A percentile compares a stretch with the other conserved stretches of the same genome.
phyloP scores from a whole-genome alignment of 108 stramenopile species.

The Nitzschia sp. region DNA sequence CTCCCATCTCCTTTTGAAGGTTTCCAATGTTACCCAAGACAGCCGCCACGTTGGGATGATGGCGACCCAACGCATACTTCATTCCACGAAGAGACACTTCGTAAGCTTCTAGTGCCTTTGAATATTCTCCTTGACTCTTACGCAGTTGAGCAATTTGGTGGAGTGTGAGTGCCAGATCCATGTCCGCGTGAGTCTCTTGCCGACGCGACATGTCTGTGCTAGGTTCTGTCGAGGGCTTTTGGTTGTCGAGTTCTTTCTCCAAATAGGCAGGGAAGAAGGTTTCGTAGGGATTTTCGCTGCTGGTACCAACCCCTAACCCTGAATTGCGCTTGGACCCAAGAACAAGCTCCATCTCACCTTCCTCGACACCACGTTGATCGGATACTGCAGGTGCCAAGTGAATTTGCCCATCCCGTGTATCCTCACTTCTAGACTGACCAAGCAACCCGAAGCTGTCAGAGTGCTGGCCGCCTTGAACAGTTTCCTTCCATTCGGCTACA shows the following conservation, averaged over 20 bases:
- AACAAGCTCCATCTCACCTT: constrained; percentile 65
- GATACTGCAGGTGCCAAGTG: constrained; percentile 4
- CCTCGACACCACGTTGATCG: constrained; percentile 22
- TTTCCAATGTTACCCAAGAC: constrained; percentile 86
- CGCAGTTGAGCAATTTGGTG: constrained; percentile 82
- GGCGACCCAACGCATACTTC: constrained; percentile 67
- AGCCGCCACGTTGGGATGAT: constrained; percentile 78
- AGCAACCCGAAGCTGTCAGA: neutral
- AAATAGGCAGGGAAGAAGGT: constrained; percentile 43
- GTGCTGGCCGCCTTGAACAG: constrained; percentile 2
- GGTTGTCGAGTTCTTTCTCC: constrained; percentile 18
- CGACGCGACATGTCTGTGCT: constrained; percentile 9
- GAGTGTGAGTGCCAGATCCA: constrained; percentile 75
- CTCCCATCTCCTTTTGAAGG: constrained; percentile 82
- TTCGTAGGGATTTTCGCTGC: constrained; percentile 48
- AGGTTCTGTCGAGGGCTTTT: constrained; percentile 1
- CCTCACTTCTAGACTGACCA: neutral
- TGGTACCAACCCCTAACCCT: constrained; percentile 10
- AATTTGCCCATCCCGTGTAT: neutral
- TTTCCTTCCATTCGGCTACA: constrained; percentile 42
- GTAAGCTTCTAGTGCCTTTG: constrained; percentile 67
- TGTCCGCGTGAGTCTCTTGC: constrained; percentile 48
- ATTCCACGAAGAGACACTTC: constrained; percentile 75
- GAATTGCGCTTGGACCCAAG: constrained; percentile 35
- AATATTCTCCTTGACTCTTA: constrained; percentile 52